Evolutionary conservation across 2,329 filamentous ascomycete species (phyloP).

Genomic region (Microascus cirrosus): DNA sequence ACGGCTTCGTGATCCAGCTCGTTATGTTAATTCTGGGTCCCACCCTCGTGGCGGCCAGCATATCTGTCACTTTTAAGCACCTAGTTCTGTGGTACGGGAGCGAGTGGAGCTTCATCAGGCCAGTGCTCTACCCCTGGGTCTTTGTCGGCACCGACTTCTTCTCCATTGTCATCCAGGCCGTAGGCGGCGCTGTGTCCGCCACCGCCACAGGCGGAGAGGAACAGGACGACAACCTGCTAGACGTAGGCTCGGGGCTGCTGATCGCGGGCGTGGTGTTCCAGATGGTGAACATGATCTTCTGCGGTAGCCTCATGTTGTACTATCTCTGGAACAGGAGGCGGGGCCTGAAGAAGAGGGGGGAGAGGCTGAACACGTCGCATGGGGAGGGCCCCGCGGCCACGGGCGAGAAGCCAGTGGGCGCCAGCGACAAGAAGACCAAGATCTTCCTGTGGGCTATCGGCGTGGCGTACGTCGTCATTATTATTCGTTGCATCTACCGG

Average conservation of each 20-base stretch:
- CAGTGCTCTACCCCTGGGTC: constrained; percentile 33
- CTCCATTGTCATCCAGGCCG: constrained; percentile 18
- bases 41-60: constrained; percentile 29
- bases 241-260: constrained; percentile 10
- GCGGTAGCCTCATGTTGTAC: constrained; percentile 7
- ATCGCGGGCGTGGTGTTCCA: constrained; percentile 15
- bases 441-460: constrained; percentile 5
- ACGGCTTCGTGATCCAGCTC: constrained; percentile 27
- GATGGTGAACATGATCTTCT: constrained; percentile 14
- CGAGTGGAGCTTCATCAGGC: constrained; percentile 24
- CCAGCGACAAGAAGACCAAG: constrained; percentile 3
- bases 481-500: constrained; percentile 9
- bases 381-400: neutral
- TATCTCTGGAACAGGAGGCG: constrained; percentile 4
- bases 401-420: neutral
- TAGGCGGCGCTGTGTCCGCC: constrained; percentile 10
- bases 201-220: neutral
- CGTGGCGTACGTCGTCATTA: constrained; percentile 6
- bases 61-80: constrained; percentile 34
- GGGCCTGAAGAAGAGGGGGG: neutral
- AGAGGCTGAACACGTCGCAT: neutral
- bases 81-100: constrained; percentile 29
- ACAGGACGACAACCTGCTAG: constrained; percentile 1
- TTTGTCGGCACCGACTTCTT: constrained; percentile 37
- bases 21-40: constrained; percentile 27